Conservation (phyloP, 257 asterid species). For the Henckelia pumila region DNA sequence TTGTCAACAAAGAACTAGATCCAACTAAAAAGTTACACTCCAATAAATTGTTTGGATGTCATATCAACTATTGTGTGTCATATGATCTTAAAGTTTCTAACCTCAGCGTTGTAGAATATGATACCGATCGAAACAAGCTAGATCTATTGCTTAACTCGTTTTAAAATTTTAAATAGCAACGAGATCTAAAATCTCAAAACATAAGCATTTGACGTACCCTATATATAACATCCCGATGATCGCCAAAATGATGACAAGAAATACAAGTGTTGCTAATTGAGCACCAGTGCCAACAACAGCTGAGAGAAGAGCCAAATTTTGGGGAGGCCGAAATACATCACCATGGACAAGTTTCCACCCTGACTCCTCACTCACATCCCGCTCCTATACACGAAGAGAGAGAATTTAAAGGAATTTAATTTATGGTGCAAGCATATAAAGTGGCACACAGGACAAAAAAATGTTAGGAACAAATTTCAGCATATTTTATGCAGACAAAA, state of each 20-base stretch:
- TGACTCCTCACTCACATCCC: slow-evolving; percentile 80
- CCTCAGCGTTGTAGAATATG: background rate
- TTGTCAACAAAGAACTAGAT: background rate
- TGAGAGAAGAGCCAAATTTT: slow-evolving; percentile 60
- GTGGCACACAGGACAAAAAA: slow-evolving; percentile 8
- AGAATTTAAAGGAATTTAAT: slow-evolving; percentile 7
- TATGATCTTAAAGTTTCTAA: background rate
- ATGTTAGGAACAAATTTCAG: slow-evolving; percentile 1
- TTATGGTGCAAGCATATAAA: background rate
- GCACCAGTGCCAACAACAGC: slow-evolving; percentile 95
- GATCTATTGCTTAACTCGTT: slow-evolving; percentile 10
- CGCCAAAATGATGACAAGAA: slow-evolving; percentile 68
- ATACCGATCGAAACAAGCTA: slow-evolving; percentile 1
- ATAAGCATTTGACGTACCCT: slow-evolving; percentile 46
- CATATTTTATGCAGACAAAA: background rate
- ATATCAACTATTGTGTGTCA: slow-evolving; percentile 7
- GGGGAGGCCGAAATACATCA: slow-evolving; percentile 83
- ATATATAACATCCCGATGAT: slow-evolving; percentile 80
- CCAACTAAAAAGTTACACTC: background rate
- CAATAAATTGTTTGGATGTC: background rate
- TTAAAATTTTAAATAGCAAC: background rate
- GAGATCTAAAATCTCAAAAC: slow-evolving; percentile 1
- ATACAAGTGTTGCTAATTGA: slow-evolving; percentile 68
- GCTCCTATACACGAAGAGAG: slow-evolving; percentile 48
- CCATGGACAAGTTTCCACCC: slow-evolving; percentile 98